Evolutionary conservation across 768 basidiomycete species (phyloP).

Genomic region (Xerocomellus amylosporus): DNA sequence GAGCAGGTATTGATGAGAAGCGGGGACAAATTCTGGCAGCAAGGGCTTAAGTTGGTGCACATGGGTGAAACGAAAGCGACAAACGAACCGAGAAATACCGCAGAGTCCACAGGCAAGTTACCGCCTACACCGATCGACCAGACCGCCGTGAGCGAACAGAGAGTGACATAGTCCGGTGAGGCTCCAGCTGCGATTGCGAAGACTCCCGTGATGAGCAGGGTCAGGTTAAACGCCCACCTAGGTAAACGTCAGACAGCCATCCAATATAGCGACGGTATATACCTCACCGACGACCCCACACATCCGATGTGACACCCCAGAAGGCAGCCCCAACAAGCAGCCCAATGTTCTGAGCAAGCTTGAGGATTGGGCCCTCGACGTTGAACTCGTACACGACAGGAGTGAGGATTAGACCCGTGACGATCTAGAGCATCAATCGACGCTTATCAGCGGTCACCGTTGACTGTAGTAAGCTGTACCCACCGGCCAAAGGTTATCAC

Average conservation of each 20-base stretch:
- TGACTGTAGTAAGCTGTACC: constrained; percentile 17
- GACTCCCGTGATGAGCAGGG: constrained; percentile 61
- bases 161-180: constrained; percentile 48
- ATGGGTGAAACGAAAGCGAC: background rate
- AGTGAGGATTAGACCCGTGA: constrained; percentile 61
- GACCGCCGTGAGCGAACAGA: constrained; percentile 52
- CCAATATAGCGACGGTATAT: background rate
- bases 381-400: constrained; percentile 66
- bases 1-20: constrained; percentile 70
- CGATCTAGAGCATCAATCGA: constrained; percentile 40
- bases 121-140: constrained; percentile 73
- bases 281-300: constrained; percentile 64
- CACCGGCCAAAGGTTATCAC: constrained; percentile 75
- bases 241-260: constrained; percentile 5
- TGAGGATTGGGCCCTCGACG: constrained; percentile 58
- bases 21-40: constrained; percentile 60
- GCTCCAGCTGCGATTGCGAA: constrained; percentile 66
- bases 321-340: constrained; percentile 65
- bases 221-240: constrained; percentile 69
- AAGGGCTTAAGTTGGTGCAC: background rate
- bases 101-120: constrained; percentile 72
- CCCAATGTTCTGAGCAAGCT: constrained; percentile 70
- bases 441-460: background rate
- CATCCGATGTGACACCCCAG: constrained; percentile 66
- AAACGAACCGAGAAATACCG: constrained; percentile 64